Base-by-base conservation (phyloP, 2,329 filamentous ascomycete species). In the Basipetospora chlamydospora region DNA sequence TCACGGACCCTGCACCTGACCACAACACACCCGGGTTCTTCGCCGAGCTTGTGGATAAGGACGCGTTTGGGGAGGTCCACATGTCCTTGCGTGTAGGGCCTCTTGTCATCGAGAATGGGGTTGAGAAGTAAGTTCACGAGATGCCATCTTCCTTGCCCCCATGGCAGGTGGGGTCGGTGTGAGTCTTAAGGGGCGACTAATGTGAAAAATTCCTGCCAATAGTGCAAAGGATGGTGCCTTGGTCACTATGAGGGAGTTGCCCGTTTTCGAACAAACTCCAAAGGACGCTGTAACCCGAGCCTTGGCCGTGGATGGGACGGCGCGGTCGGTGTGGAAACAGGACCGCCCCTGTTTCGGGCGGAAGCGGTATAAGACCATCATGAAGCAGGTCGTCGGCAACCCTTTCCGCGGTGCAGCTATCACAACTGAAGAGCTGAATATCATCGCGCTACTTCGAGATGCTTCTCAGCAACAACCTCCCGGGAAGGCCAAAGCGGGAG, bases 81-180 rank as follows among this genome's bases (percentile, higher is more conserved):
- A 60, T 60, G 56, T 54, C 52, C 8, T 45, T 62, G 6, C 49
- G 57, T 1, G 38, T 62, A 21, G 59, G 59, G 0, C 57, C 58
- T 4, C 26, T 63, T 17, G 39, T 61, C 3, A 54, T 62, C 26
- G 56, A 60, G 43, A 60, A 59, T 41, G 58, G 56, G 6, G 51
- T 56, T 5, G 43, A 45, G 15, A 47, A 55, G 58, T 60, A 46
- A 49, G 56, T 49, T 1, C 0, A 1, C 6, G 7, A 28, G 10
- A 18, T 10, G 12, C 28, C 20, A 12, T 17, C 16, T 11, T 18
- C 16, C 8, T 31, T 31, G 5, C 10, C n/a, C n/a, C n/a, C n/a
- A n/a, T n/a, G n/a, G n/a, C n/a, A n/a, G n/a, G n/a, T n/a, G n/a
- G n/a, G n/a, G n/a, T n/a, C n/a, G n/a, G n/a, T n/a, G n/a, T n/a